These are phyloP conservation scores for Fonsecaea erecta DNA, from an alignment of 2,329 filamentous ascomycete genomes.

Conservation along the genomic window DNA sequence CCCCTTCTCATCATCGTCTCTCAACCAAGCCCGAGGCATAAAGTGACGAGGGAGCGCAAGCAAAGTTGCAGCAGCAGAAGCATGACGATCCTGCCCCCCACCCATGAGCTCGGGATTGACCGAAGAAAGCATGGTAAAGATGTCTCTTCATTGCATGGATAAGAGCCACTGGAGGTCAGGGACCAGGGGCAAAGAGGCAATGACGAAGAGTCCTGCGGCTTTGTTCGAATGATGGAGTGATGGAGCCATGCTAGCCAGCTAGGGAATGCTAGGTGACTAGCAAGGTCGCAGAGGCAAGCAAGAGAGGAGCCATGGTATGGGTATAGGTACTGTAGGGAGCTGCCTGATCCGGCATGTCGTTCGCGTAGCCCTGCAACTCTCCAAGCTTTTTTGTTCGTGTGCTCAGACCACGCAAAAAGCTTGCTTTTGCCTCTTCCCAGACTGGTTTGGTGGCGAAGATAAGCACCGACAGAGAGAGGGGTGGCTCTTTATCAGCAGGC, in stretches of 20 bases:
- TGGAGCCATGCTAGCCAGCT: neutral
- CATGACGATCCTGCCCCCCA: slow-evolving; percentile 12
- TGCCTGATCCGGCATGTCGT: slow-evolving; percentile 22
- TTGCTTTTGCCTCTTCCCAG: neutral
- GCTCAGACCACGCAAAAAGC: slow-evolving; percentile 11
- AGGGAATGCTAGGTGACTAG: neutral
- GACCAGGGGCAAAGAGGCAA: neutral
- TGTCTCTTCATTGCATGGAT: neutral
- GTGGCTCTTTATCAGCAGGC: neutral
- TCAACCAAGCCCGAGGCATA: too few relatives aligned
- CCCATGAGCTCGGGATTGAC: slow-evolving; percentile 11
- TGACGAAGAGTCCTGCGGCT: too few relatives aligned
- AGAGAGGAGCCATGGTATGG: neutral
- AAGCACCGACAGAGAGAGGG: slow-evolving; percentile 5
- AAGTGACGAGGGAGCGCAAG: neutral
- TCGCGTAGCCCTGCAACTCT: neutral
- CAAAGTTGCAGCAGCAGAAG: slow-evolving; percentile 1
- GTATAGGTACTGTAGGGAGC: too few relatives aligned
- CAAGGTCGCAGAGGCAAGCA: neutral
- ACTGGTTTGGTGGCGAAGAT: slow-evolving; percentile 5
- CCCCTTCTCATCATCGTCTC: neutral
- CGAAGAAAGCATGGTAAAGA: neutral
- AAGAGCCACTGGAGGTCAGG: neutral
- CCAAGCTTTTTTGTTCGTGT: neutral
- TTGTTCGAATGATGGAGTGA: neutral